Conservation (phyloP, 768 basidiomycete species). For the Suillus paluster region DNA sequence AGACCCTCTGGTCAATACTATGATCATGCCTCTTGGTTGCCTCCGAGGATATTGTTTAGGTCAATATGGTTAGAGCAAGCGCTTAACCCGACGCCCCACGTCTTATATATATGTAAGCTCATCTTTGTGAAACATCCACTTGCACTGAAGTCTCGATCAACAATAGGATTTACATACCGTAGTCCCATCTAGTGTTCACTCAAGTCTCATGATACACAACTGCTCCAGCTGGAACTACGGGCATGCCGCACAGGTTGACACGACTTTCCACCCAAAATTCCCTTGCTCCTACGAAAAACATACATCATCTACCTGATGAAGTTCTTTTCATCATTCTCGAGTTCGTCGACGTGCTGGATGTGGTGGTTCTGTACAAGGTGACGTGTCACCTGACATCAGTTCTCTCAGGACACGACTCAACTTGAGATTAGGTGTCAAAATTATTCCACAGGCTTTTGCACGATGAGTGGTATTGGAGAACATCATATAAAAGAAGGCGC, state of each 20-base stretch:
- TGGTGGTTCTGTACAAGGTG: conserved; percentile 6
- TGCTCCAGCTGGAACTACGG: neutral
- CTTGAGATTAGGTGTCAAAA: conserved; percentile 10
- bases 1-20: too few species aligned
- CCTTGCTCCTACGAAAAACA: neutral
- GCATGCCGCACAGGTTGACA: neutral
- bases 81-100: too few species aligned
- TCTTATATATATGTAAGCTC: too few species aligned
- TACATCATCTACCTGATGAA: conserved; percentile 10
- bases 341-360: conserved; percentile 7
- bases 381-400: neutral
- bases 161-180: too few species aligned
- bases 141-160: too few species aligned
- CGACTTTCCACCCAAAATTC: neutral
- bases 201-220: neutral
- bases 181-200: too few species aligned
- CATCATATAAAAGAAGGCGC: conserved; percentile 1
- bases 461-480: conserved; percentile 12
- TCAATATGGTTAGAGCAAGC: too few species aligned
- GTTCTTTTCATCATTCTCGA: conserved; percentile 12
- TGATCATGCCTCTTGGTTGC: too few species aligned
- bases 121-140: too few species aligned
- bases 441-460: conserved; percentile 6
- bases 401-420: neutral
- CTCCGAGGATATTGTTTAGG: too few species aligned